These are phyloP conservation scores for Dictyostelium gargantuum DNA, from an alignment of 208 protist genomes.

Conservation along the genomic window DNA sequence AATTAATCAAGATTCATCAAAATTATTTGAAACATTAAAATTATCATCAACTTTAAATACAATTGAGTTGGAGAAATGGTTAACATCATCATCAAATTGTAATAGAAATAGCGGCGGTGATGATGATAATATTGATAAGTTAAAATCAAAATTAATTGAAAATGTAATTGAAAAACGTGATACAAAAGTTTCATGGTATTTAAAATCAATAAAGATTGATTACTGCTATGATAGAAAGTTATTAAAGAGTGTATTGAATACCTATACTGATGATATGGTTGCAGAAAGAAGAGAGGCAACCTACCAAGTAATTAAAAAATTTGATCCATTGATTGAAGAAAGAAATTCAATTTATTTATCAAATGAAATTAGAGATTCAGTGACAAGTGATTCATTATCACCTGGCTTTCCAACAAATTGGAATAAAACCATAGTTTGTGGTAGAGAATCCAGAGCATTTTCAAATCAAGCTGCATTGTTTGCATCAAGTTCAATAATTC, in stretches of 20 bases:
- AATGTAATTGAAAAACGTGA: neutral
- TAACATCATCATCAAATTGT: neutral
- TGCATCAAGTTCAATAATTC: neutral
- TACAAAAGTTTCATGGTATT: conserved; percentile 13
- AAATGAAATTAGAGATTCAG: conserved; percentile 11
- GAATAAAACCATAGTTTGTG: neutral
- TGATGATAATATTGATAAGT: neutral
- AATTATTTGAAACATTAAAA: neutral
- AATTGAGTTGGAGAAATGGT: neutral
- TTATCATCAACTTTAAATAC: neutral
- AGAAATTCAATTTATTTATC: conserved; percentile 4
- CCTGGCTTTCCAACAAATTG: neutral
- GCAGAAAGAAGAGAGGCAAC: neutral
- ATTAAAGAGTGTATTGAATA: neutral
- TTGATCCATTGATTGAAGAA: neutral
- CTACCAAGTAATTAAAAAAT: conserved; percentile 1
- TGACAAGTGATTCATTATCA: neutral
- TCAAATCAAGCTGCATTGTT: conserved; percentile 56
- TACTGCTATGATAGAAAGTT: neutral
- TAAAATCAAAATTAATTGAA: neutral
- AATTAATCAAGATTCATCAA: neutral
- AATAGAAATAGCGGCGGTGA: neutral
- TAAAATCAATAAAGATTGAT: neutral
- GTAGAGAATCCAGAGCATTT: conserved; percentile 51
- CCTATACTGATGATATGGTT: neutral